Conservation (phyloP, 179 eudicot species). For the Beta lomatogona region DNA sequence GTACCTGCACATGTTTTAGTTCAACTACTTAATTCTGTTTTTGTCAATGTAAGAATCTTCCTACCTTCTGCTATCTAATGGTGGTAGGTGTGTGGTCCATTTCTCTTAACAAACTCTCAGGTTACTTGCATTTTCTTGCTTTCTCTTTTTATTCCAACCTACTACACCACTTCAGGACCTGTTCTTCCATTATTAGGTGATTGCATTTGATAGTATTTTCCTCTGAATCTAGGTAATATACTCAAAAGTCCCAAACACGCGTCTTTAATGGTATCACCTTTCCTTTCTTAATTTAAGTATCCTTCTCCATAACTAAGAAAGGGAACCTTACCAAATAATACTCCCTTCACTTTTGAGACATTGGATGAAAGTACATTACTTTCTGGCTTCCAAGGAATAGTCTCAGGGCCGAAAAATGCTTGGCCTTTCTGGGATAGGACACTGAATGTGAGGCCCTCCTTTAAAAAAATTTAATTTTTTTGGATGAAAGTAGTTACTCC, state of each 20-base stretch:
- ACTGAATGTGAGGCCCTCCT: too few species aligned
- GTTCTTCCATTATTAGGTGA: neutral
- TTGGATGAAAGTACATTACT: too few species aligned
- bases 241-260: neutral
- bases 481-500: too few species aligned
- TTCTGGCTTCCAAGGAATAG: too few species aligned
- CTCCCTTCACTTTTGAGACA: neutral
- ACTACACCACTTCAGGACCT: neutral
- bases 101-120: slow-evolving; percentile 14
- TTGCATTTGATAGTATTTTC: neutral
- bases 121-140: neutral
- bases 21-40: slow-evolving; percentile 7
- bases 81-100: slow-evolving; percentile 26
- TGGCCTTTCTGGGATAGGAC: too few species aligned
- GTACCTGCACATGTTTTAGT: slow-evolving; percentile 5
- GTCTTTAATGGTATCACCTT: neutral
- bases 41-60: neutral
- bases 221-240: neutral
- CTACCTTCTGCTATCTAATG: neutral
- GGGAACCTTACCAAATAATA: neutral
- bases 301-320: neutral
- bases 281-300: neutral
- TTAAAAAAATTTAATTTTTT: too few species aligned
- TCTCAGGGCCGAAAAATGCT: too few species aligned
- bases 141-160: slow-evolving; percentile 18